Conservation (phyloP, 2,329 filamentous ascomycete genomes). For the Sporothrix globosa region DNA sequence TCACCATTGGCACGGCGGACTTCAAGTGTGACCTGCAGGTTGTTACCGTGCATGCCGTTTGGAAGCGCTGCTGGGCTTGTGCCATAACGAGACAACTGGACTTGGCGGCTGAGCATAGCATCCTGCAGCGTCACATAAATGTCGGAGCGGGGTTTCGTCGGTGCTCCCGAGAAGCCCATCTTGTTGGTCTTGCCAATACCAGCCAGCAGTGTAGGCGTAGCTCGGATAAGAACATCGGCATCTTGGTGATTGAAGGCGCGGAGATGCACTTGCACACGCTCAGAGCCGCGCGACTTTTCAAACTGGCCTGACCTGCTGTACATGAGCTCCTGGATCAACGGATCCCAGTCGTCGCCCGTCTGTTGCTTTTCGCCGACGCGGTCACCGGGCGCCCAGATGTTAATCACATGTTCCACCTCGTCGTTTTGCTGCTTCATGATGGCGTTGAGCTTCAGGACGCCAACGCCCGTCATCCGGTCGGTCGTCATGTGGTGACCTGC, state of each 20-base stretch:
- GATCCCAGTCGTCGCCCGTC: slow-evolving; percentile 69
- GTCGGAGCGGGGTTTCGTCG: slow-evolving; percentile 84
- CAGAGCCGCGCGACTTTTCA: slow-evolving; percentile 71
- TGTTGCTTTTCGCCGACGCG: slow-evolving; percentile 60
- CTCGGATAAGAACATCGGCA: slow-evolving; percentile 77
- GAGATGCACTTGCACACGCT: slow-evolving; percentile 77
- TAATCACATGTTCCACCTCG: slow-evolving; percentile 74
- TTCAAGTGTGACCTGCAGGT: slow-evolving; percentile 86
- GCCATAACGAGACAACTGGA: slow-evolving; percentile 64
- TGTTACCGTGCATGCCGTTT: slow-evolving; percentile 64
- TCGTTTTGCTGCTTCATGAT: slow-evolving; percentile 71
- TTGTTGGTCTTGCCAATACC: slow-evolving; percentile 79
- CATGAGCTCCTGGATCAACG: slow-evolving; percentile 72
- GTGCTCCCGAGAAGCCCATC: slow-evolving; percentile 91
- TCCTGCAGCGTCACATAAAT: slow-evolving; percentile 89
- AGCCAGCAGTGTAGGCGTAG: slow-evolving; percentile 84
- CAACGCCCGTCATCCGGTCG: slow-evolving; percentile 74
- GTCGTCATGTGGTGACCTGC: slow-evolving; percentile 50
- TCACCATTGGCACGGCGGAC: slow-evolving; percentile 78
- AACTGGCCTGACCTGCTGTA: slow-evolving; percentile 74
- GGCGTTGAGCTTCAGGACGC: slow-evolving; percentile 73
- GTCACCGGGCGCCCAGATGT: slow-evolving; percentile 71
- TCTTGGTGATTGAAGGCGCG: slow-evolving; percentile 78
- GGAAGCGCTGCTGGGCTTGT: slow-evolving; percentile 77
- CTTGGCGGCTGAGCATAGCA: slow-evolving; percentile 76